Conservation (phyloP, 164 flowering plant genomes). For the Umbellularia californica region DNA sequence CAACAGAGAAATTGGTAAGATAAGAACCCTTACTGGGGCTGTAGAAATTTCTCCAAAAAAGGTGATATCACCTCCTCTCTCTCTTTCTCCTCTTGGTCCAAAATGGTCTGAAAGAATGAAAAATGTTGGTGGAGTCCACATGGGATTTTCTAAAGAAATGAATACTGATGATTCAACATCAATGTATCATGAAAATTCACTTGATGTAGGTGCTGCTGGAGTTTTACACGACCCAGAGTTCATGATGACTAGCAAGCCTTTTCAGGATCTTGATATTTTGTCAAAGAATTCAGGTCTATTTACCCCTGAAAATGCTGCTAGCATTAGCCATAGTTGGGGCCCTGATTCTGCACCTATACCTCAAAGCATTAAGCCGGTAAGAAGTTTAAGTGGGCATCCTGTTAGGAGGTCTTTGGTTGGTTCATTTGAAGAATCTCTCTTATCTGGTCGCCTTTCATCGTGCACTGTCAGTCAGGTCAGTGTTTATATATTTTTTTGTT, state of each 20-base stretch:
- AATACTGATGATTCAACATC: constrained; percentile 25
- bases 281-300: constrained; percentile 28
- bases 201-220: constrained; percentile 30
- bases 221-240: constrained; percentile 21
- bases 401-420: constrained; percentile 90
- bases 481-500: constrained; percentile 6
- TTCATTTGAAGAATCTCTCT: constrained; percentile 90
- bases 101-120: constrained; percentile 44
- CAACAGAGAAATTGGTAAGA: constrained; percentile 17
- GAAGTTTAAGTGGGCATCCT: constrained; percentile 51
- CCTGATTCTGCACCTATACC: constrained; percentile 25
- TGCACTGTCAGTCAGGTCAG: constrained; percentile 62
- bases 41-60: constrained; percentile 29
- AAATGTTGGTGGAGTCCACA: constrained; percentile 22
- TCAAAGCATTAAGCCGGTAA: constrained; percentile 30
- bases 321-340: constrained; percentile 21
- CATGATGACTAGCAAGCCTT: constrained; percentile 26
- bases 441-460: constrained; percentile 74
- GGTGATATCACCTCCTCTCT: constrained; percentile 42
- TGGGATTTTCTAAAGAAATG: constrained; percentile 17
- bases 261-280: constrained; percentile 38
- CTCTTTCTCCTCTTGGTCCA: constrained; percentile 85
- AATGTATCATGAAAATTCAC: constrained; percentile 23
- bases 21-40: constrained; percentile 21
- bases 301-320: constrained; percentile 33